A percentile compares a stretch with the other conserved stretches of the same genome.
Conservation (phyloP, 352 stramenopile species). For the Globisporangium nagaii region DNA sequence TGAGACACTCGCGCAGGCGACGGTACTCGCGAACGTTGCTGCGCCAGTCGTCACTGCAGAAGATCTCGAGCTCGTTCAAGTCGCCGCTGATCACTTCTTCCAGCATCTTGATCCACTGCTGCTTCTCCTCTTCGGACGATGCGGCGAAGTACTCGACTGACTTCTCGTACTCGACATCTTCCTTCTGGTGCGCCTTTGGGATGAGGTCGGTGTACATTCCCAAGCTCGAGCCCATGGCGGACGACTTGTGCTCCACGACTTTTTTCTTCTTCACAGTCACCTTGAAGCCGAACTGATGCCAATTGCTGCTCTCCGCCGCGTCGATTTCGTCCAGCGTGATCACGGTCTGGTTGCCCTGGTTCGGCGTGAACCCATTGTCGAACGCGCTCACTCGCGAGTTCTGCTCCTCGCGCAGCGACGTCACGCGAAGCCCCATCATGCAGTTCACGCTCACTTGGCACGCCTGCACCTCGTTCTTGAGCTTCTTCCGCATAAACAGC, state of each 20-base stretch:
- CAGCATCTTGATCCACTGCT: conserved; percentile 65
- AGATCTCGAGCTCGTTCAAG: conserved; percentile 79
- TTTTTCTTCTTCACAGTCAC: conserved; percentile 62
- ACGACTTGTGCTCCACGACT: conserved; percentile 3
- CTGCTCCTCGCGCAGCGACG: conserved; percentile 45
- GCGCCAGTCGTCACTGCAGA: conserved; percentile 87
- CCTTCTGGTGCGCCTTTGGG: conserved; percentile 12
- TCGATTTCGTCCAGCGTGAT: conserved; percentile 84
- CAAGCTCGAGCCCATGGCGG: conserved; percentile 1
- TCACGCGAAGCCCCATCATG: conserved; percentile 84
- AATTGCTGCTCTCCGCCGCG: conserved; percentile 58
- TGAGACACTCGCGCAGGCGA: conserved; percentile 66
- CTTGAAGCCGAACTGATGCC: conserved; percentile 68
- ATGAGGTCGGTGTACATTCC: conserved; percentile 11
- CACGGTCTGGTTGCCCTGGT: conserved; percentile 55
- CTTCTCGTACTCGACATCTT: conserved; percentile 27
- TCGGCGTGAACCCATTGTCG: conserved; percentile 51
- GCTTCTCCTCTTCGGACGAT: conserved; percentile 51
- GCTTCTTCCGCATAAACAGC: conserved; percentile 66
- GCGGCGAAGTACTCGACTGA: conserved; percentile 76
- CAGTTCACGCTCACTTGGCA: conserved; percentile 78
- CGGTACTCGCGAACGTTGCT: conserved; percentile 84
- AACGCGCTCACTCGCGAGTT: conserved; percentile 20
- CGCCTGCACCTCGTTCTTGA: conserved; percentile 70
- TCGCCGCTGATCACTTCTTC: conserved; percentile 76